Evolutionary conservation across 768 basidiomycete genomes (phyloP), one percentile per base, ranked within the genome.

Genomic region (Strobilomyces confusus): DNA sequence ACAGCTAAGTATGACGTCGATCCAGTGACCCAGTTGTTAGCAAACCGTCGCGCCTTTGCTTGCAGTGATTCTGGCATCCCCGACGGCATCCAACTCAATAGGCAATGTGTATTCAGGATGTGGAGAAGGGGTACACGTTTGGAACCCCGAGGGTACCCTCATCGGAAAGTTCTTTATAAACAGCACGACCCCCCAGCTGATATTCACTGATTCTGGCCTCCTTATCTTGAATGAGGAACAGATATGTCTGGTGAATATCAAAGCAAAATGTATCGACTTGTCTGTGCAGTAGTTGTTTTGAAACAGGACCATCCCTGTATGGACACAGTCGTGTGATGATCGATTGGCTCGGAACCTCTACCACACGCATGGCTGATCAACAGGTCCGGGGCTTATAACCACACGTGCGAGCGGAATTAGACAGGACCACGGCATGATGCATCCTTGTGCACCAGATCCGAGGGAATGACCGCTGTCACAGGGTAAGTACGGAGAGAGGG

Each of bases 1-100:
- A 56, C 23, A 89, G 85, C 42, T 87, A 80, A 77, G 11, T 89
- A 78, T 58, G 86, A 89, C 60, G 81, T 90, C 25, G 80, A 86
- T 58, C 67, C 75, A 14, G 68, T 58, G 29, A 80, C 76, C n/a
- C n/a, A 81, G 36, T 66, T 73, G 4, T 83, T 88, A 62, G 63
- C 48, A 43, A 82, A 87, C 62, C 77, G 84, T 22, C 79, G 86
- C 8, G 75, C 87, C 17, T 85, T 89, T 59, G 85, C 86, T 0
- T 87, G 80, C 57, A 63, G 72, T 13, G 87, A 88, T 54, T 74
- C 84, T n/a, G 86, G 86, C 2, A 68, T 83, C 25, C 80, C 85
- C 8, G 87, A 89, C 56, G 87, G 86, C 13, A 66, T 88, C 6
- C 81, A 84, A 59, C 72, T 85, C 3, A 87, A 90, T 59, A 70